Conservation (phyloP, 2,329 filamentous ascomycete species). For the Aplosporella prunicola region DNA sequence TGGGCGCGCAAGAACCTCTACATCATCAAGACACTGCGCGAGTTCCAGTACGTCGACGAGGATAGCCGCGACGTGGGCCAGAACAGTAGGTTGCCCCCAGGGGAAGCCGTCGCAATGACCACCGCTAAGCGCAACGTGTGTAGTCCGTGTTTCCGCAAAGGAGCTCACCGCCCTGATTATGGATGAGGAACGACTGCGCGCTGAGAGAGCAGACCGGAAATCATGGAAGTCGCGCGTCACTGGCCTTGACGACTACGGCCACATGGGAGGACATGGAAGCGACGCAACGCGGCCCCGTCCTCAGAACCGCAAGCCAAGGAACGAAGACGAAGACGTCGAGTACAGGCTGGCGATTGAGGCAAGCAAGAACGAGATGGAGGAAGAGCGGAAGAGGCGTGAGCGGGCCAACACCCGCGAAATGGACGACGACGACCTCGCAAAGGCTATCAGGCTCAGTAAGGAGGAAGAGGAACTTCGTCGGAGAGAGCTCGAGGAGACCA, state of each 20-base stretch:
- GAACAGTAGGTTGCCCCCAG: slow-evolving; percentile 58
- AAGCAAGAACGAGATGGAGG: slow-evolving; percentile 90
- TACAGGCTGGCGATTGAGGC: slow-evolving; percentile 86
- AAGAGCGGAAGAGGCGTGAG: slow-evolving; percentile 66
- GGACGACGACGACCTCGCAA: slow-evolving; percentile 82
- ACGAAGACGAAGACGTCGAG: slow-evolving; percentile 68
- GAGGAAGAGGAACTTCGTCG: slow-evolving; percentile 85
- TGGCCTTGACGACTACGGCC: slow-evolving; percentile 74
- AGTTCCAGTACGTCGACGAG: slow-evolving; percentile 95
- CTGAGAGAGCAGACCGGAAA: slow-evolving; percentile 82
- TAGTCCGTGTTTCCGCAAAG: slow-evolving; percentile 92
- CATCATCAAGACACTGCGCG: slow-evolving; percentile 95
- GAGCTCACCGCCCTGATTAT: slow-evolving; percentile 85
- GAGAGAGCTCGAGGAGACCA: slow-evolving; percentile 77
- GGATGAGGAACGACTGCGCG: slow-evolving; percentile 85
- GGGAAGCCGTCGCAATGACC: background rate
- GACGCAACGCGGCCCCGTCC: slow-evolving; percentile 28
- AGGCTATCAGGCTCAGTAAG: slow-evolving; percentile 89
- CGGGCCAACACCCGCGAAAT: slow-evolving; percentile 35
- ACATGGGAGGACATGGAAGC: slow-evolving; percentile 31
- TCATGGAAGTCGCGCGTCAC: slow-evolving; percentile 95
- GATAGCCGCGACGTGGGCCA: slow-evolving; percentile 92
- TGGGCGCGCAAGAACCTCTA: slow-evolving; percentile 98
- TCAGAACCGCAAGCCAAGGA: slow-evolving; percentile 29
- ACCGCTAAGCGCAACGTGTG: slow-evolving; percentile 7